Percentiles rank a stretch among this genome's conserved stretches.
These are phyloP conservation scores for Pyracantha coccinea DNA, from an alignment of 331 rosid species.

Conservation along the genomic window DNA sequence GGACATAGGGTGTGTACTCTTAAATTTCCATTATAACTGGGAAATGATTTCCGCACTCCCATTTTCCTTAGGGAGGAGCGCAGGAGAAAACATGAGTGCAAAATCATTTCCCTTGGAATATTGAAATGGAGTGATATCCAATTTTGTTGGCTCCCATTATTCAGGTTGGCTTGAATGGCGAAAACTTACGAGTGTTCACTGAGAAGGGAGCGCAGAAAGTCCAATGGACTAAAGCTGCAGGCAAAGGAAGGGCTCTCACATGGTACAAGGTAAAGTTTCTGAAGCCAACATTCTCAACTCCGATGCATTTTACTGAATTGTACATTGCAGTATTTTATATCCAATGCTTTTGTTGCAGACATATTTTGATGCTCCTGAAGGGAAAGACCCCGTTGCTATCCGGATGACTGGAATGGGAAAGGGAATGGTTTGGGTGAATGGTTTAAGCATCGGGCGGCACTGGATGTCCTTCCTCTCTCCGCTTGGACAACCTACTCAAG, in stretches of 20 bases:
- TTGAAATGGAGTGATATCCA: not conserved
- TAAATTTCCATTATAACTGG: not conserved
- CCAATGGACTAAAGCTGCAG: slow-evolving; percentile 28
- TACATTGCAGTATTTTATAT: not conserved
- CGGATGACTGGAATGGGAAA: slow-evolving; percentile 73
- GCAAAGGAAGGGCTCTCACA: slow-evolving; percentile 28
- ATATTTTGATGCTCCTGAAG: slow-evolving; percentile 57
- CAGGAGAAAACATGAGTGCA: too few relatives aligned
- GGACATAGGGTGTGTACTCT: slow-evolving; percentile 41
- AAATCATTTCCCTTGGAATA: too few relatives aligned
- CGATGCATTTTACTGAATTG: not conserved
- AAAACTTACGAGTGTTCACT: slow-evolving; percentile 24
- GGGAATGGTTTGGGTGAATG: slow-evolving; percentile 83
- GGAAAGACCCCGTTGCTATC: slow-evolving; percentile 58
- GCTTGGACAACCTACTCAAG: slow-evolving; percentile 43
- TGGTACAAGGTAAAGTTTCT: slow-evolving; percentile 71
- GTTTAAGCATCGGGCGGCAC: slow-evolving; percentile 59
- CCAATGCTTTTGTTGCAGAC: slow-evolving; percentile 30
- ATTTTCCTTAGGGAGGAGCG: too few relatives aligned
- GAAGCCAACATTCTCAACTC: not conserved
- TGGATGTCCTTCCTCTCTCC: slow-evolving; percentile 67
- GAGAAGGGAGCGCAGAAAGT: slow-evolving; percentile 38
- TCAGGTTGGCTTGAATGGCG: slow-evolving; percentile 64
- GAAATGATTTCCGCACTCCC: too few relatives aligned
- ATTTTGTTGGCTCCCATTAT: not conserved